Evolutionary conservation across 306 rosid genomes (phyloP), one percentile per base, ranked within the genome.

Genomic region (Carpinus fangiana): DNA sequence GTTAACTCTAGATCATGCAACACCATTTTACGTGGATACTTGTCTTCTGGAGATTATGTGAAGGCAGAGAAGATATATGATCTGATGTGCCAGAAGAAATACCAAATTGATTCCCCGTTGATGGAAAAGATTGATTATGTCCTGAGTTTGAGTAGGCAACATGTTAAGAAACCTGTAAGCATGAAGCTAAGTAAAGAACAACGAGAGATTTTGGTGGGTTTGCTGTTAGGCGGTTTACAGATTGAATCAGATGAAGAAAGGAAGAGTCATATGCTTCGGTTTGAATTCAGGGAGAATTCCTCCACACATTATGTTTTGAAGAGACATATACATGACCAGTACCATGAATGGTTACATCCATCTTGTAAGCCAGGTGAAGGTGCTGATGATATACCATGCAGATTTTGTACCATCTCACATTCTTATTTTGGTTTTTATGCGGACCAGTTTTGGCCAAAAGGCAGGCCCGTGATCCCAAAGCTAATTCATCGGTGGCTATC

Each of bases 331-430:
- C 81, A 88, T 80, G 89, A 65, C 73, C 88, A 88, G 77, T 94
- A 86, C 81, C 90, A 90, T 48, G 97, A 92, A 76, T 94, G 97
- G 98, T 84, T 94, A 72, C 97, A 92, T 90, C 93, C 97, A 70
- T 85, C 95, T 16, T 90, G 74, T 71, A 87, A 91, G 88, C 78
- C 76, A 73, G 78, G 83, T 28, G 88, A 87, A 78, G 86, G 70
- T 69, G 77, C 76, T n/a, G 85, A 79, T 75, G 80, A 82, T 45
- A 67, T 88, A 78, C 98, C 97, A 11, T 70, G 70, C 74, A 84
- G 74, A 77, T 92, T 88, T 79, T 83, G 88, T 77, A 90, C 95
- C 62, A 76, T 90, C 81, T 84, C 91, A 2, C 91, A 93, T 84
- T 82, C 93, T 76, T 82, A 81, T 79, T 92, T 94, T 79, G 89